phyloP scores from a whole-genome alignment of 139 green algal species.

The Deuterostichococcus epilithicus region DNA sequence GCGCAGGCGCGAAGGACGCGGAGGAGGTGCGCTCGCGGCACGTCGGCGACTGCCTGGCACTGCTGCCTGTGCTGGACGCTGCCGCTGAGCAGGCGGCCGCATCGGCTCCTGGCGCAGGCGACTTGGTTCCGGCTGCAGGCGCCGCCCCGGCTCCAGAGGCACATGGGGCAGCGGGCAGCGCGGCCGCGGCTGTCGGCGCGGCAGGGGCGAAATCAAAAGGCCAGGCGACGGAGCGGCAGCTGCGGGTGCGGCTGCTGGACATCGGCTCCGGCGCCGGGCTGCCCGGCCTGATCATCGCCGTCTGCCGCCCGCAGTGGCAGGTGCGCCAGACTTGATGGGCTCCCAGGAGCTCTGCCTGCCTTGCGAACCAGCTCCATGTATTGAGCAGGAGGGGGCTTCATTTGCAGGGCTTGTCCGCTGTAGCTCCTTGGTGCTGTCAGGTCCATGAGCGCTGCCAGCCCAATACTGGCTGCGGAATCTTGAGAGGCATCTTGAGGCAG shows the following conservation, averaged over 20 bases:
- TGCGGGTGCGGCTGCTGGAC: constrained; percentile 61
- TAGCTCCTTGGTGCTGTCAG: too few relatives aligned
- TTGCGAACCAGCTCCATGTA: too few relatives aligned
- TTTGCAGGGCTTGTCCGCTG: too few relatives aligned
- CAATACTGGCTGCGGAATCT: too few relatives aligned
- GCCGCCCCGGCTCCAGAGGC: neutral
- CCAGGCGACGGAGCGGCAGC: neutral
- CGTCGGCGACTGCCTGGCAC: constrained; percentile 71
- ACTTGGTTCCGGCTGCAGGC: too few relatives aligned
- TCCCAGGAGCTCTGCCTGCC: too few relatives aligned
- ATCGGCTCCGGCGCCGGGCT: constrained; percentile 87
- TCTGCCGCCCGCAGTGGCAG: constrained; percentile 66
- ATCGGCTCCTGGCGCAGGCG: constrained; percentile 7
- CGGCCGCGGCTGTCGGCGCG: neutral
- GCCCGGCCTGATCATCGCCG: constrained; percentile 80
- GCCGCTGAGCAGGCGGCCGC: constrained; percentile 10
- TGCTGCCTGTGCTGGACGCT: constrained; percentile 67
- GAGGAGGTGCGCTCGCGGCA: constrained; percentile 60
- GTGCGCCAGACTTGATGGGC: too few relatives aligned
- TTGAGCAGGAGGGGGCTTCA: too few relatives aligned
- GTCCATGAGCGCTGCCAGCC: too few relatives aligned
- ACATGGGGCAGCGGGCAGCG: too few relatives aligned
- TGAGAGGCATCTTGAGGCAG: too few relatives aligned
- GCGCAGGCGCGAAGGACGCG: constrained; percentile 52
- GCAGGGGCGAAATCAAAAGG: neutral